Evolutionary conservation across 2,329 filamentous ascomycete genomes (phyloP).

Genomic region (Fusarium azukiicola): DNA sequence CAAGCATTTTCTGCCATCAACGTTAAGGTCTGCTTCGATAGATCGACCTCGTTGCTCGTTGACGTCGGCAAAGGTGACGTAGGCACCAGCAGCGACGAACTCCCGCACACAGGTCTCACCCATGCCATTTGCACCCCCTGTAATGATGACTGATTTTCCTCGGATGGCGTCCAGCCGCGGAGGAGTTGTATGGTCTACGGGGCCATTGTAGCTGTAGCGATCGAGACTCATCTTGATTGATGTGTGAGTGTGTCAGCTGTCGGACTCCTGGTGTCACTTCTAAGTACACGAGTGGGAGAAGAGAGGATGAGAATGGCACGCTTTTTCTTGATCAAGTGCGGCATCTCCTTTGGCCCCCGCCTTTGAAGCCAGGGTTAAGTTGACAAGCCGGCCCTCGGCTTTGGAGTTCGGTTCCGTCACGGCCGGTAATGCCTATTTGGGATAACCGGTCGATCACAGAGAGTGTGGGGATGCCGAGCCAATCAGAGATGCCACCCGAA

Average conservation of each 20-base stretch:
- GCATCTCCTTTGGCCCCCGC: not conserved
- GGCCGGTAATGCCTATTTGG: not conserved
- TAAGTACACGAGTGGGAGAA: not conserved
- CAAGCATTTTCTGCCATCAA: constrained; percentile 42
- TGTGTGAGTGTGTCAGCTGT: not conserved
- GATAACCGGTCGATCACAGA: not conserved
- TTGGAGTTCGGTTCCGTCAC: not conserved
- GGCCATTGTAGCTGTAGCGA: constrained; percentile 47
- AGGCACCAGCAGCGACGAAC: constrained; percentile 63
- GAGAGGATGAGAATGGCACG: not conserved
- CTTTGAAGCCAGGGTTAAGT: not conserved
- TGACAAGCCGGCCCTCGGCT: not conserved
- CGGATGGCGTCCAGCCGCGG: constrained; percentile 47
- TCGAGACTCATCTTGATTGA: constrained; percentile 28
- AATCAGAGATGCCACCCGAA: not conserved
- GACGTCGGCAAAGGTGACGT: constrained; percentile 66
- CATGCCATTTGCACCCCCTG: constrained; percentile 69
- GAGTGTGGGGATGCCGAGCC: not conserved
- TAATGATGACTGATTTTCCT: constrained; percentile 71
- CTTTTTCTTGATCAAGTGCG: constrained; percentile 6
- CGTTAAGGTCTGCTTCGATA: constrained; percentile 60
- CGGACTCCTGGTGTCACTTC: not conserved
- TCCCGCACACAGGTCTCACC: constrained; percentile 61
- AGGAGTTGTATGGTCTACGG: constrained; percentile 41
- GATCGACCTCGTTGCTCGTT: constrained; percentile 57